A percentile compares a stretch with the other conserved stretches of the same genome.
Evolutionary conservation across 176 grass and related monocot species (phyloP).

Genomic region (Aechmea fasciata): DNA sequence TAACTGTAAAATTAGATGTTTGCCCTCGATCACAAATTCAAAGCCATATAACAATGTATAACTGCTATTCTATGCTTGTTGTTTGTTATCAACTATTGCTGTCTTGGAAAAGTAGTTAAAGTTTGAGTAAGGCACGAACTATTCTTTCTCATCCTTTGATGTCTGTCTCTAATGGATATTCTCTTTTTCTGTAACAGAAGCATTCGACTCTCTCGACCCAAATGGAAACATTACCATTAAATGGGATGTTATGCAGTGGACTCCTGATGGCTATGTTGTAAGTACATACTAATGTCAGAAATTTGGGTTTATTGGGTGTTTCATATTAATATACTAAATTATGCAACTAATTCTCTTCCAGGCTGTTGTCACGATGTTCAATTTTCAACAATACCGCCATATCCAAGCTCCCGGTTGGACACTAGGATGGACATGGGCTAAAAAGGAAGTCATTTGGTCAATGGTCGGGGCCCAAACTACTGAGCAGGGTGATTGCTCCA

Average conservation of each 20-base stretch:
- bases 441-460: slow-evolving; percentile 89
- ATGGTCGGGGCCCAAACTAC: slow-evolving; percentile 71
- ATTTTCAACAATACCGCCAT: slow-evolving; percentile 78
- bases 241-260: slow-evolving; percentile 86
- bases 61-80: too few species aligned
- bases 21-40: too few species aligned
- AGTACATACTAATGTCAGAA: slow-evolving; percentile 26
- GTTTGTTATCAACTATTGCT: background rate
- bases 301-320: background rate
- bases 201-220: slow-evolving; percentile 80
- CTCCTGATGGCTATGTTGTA: slow-evolving; percentile 89
- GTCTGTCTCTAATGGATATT: background rate
- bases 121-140: background rate
- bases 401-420: slow-evolving; percentile 69
- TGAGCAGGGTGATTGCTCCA: slow-evolving; percentile 83
- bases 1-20: too few species aligned
- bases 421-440: slow-evolving; percentile 79
- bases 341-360: slow-evolving; percentile 17
- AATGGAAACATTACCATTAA: slow-evolving; percentile 87
- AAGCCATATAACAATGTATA: too few species aligned
- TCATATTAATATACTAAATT: background rate
- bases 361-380: slow-evolving; percentile 73
- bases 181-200: slow-evolving; percentile 38
- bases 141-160: background rate
- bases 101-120: background rate